These are phyloP conservation scores for Pythium brachiatum DNA, from an alignment of 352 stramenopile species.

Conservation along the genomic window DNA sequence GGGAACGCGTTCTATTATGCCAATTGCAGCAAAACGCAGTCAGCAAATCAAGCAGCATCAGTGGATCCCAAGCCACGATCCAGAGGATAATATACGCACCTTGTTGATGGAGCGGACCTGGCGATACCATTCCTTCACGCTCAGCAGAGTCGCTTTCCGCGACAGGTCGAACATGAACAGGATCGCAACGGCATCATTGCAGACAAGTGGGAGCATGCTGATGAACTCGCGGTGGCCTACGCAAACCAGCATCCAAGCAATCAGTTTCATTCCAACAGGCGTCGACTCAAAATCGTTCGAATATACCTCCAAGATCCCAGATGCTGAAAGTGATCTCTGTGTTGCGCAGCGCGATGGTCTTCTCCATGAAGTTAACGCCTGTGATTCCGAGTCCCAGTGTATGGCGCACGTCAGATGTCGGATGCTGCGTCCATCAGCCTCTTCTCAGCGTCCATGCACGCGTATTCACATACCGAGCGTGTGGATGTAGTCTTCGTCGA, in stretches of 20 bases:
- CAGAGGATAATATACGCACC: constrained; percentile 29
- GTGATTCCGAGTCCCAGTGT: background rate
- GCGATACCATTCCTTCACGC: constrained; percentile 92
- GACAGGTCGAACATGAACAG: constrained; percentile 96
- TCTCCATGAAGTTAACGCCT: constrained; percentile 97
- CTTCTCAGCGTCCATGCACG: background rate
- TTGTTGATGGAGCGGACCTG: constrained; percentile 91
- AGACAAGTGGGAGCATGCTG: constrained; percentile 93
- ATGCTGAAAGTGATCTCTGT: constrained; percentile 96
- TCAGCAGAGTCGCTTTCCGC: constrained; percentile 90
- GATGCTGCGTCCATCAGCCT: background rate
- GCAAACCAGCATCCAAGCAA: background rate
- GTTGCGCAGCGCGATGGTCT: constrained; percentile 92
- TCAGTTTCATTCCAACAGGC: background rate
- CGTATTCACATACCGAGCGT: constrained; percentile 76
- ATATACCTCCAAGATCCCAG: constrained; percentile 89
- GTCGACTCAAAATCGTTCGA: background rate
- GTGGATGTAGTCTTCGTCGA: constrained; percentile 96
- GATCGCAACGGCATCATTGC: constrained; percentile 93
- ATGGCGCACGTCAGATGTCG: background rate
- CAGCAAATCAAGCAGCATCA: background rate
- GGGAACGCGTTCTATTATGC: constrained; percentile 85
- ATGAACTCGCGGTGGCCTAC: constrained; percentile 91
- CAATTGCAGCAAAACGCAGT: no score
- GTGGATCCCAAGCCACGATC: background rate